Base-by-base conservation (phyloP, 495 filamentous ascomycete species). In the Penicillium waksmanii region DNA sequence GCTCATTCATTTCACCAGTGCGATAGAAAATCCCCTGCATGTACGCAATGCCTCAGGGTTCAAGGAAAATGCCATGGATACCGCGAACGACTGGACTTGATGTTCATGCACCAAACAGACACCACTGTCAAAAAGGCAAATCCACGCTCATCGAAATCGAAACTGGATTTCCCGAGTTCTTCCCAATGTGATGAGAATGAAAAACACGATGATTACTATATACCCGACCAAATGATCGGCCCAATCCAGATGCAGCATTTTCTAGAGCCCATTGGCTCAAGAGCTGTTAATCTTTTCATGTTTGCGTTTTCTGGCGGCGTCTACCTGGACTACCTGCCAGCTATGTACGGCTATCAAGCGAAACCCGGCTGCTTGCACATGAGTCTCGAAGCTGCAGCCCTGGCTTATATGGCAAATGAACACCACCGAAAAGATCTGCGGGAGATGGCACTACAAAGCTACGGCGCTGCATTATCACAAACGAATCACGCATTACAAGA, bases 321-420 rank as follows among this genome's bases (percentile, higher is more conserved):
- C 8, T 60, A 54, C 18, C 57, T 60, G 11, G 57, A 60, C 15
- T 60, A 53, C 23, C 43, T 60, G 17, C 57, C 51, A 3, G 40
- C 13, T 12, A 33, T 60, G n/a, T 55, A 49, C 33, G 8, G 21
- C 13, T 27, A 35, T 19, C 51, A 43, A 8, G 18, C 23, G 13
- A 42, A 50, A n/a, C 19, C 51, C 25, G 13, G 15, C n/a, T 54
- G 40, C 10, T 25, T 60, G 10, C 36, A 50, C 31, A 48, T 18
- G 12, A 54, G 42, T 15, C 40, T 60, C n/a, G 51, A 55, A 54
- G 51, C 57, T 15, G 43, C 49, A 35, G 50, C 51, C 4, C 10
- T 60, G 6, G 27, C 35, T 1, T 49, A 60, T 12, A 54, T 60
- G 51, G 57, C 57, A 13, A 55, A 55, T 18, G 42, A 31, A 9